These are phyloP conservation scores for Arthrobotrys entomopaga DNA, from an alignment of 2,329 filamentous ascomycete genomes.

Conservation along the genomic window DNA sequence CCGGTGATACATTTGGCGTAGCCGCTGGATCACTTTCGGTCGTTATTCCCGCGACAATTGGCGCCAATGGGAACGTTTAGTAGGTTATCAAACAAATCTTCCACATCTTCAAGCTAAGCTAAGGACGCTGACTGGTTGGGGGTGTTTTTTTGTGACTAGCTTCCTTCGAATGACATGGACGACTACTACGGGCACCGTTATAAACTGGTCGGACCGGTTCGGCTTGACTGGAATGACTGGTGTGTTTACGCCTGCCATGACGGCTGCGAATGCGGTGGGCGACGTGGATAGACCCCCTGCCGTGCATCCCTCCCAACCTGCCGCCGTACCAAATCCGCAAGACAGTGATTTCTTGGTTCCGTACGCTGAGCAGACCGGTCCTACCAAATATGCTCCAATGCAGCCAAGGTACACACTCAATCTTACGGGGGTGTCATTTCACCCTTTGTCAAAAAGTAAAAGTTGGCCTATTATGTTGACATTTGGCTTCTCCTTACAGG, in stretches of 20 bases:
- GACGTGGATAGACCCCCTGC: conserved; percentile 60
- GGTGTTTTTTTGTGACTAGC: conserved; percentile 16
- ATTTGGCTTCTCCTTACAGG: conserved; percentile 12
- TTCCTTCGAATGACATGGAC: conserved; percentile 46
- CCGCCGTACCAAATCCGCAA: conserved; percentile 28
- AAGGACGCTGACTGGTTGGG: conserved; percentile 1
- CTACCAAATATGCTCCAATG: conserved; percentile 63
- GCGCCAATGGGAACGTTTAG: conserved; percentile 60
- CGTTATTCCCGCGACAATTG: conserved; percentile 58
- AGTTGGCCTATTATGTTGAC: background rate
- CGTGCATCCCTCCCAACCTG: conserved; percentile 34
- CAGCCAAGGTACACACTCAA: conserved; percentile 59
- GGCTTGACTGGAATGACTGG: conserved; percentile 73
- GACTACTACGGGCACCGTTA: conserved; percentile 66
- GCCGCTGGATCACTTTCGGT: conserved; percentile 57
- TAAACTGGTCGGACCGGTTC: conserved; percentile 73
- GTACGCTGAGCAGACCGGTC: conserved; percentile 61
- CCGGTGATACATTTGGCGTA: conserved; percentile 54
- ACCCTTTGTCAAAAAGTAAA: background rate
- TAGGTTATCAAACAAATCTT: conserved; percentile 46
- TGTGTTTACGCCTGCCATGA: conserved; percentile 65
- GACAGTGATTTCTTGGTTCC: conserved; percentile 59
- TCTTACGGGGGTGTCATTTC: conserved; percentile 2
- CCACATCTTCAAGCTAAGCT: background rate
- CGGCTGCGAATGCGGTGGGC: conserved; percentile 60